Base-by-base conservation (phyloP, 805 yeast species). In the Candida ovalis region DNA sequence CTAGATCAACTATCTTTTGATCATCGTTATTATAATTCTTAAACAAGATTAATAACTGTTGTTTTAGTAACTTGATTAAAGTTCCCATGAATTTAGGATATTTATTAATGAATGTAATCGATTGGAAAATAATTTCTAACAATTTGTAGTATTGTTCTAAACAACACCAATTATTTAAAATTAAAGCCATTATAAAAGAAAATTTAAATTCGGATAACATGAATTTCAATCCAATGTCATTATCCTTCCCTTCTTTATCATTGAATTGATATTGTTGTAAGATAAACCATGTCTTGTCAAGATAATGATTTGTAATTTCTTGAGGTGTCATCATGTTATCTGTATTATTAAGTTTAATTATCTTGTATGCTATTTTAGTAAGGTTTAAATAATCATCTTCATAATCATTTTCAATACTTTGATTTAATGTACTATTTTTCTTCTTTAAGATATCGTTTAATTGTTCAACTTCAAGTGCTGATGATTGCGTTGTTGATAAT, bases 231-330 rank as follows among this genome's bases (percentile, higher is more conserved):
- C 36, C 36, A 32, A 32, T 6, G 17, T 32, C 36, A 15, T 35
- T 17, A 7, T 19, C 3, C 8, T 17, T 21, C 3, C 17, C 38
- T 18, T 39, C 54, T 8, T 30, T 30, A 17, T 30, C 15, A 7
- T 12, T 30, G 15, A 6, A 8, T 10, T 61, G 73, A 12, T 52
- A 49, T 1, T 52, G 45, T 4, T 69, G 53, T 18, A 64, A 55
- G 13, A 84, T 56, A 55, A 78, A 80, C 82, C 87, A 80, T 1
- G 86, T 71, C 54, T 81, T 78, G 60, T 87, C 92, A 17, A 78
- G 50, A 15, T 75, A 76, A 49, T 78, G 80, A 6, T 64, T 58
- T 25, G 87, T 83, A 22, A 73, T 62, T 43, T 74, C 73, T 3
- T 67, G n/a, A n/a, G 37, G 18, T 1, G 36, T 19, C 28, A 39